These are phyloP conservation scores for Zygosaccharomyces sapae DNA, from an alignment of 1,139 yeast genomes.

Conservation along the genomic window DNA sequence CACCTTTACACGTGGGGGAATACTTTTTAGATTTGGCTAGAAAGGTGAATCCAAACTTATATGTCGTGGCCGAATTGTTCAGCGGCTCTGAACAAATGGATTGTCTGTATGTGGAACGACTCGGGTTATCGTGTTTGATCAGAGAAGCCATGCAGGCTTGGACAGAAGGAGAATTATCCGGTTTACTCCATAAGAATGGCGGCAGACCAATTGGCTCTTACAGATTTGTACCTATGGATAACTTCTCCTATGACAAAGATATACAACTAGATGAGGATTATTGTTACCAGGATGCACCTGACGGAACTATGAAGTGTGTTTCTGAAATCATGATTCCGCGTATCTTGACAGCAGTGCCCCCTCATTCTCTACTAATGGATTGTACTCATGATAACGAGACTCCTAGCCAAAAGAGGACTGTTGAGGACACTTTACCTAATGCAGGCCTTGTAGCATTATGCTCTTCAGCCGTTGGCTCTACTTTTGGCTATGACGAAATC, in stretches of 20 bases:
- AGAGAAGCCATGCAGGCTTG: slow-evolving; percentile 98
- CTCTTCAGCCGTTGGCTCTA: slow-evolving; percentile 91
- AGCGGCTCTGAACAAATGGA: slow-evolving; percentile 92
- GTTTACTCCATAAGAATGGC: slow-evolving; percentile 86
- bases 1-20: slow-evolving; percentile 94
- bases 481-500: slow-evolving; percentile 90
- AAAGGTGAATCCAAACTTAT: slow-evolving; percentile 73
- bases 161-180: slow-evolving; percentile 79
- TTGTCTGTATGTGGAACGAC: slow-evolving; percentile 79
- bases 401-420: slow-evolving; percentile 83
- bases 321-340: slow-evolving; percentile 65
- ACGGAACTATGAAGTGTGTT: slow-evolving; percentile 35
- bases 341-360: slow-evolving; percentile 60
- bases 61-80: slow-evolving; percentile 91
- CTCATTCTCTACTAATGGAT: slow-evolving; percentile 95
- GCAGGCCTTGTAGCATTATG: slow-evolving; percentile 94
- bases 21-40: slow-evolving; percentile 85
- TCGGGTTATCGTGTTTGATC: slow-evolving; percentile 82
- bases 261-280: slow-evolving; percentile 39
- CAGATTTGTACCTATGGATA: slow-evolving; percentile 69
- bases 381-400: slow-evolving; percentile 95
- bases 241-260: slow-evolving; percentile 60
- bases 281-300: slow-evolving; percentile 22
- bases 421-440: slow-evolving; percentile 89
- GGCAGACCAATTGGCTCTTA: slow-evolving; percentile 94